Evolutionary conservation across 78 protist genomes (phyloP).

Genomic region (Capsaspora owczarzaki): DNA sequence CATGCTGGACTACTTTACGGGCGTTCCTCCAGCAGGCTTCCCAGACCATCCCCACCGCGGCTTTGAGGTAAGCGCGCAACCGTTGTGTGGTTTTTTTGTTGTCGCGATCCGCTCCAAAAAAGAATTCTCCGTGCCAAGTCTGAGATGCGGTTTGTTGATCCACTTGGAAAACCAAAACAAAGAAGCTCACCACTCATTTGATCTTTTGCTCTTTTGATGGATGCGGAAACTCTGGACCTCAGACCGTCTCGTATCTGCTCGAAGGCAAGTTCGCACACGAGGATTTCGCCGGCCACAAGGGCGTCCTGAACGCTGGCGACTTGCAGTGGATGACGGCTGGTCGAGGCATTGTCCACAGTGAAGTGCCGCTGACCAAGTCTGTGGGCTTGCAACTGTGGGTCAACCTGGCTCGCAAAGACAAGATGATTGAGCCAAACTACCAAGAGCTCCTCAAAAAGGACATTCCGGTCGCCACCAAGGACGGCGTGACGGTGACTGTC

Average conservation of each 20-base stretch:
- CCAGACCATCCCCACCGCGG: conserved; percentile 70
- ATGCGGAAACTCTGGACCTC: too few relatives aligned
- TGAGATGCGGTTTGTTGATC: too few relatives aligned
- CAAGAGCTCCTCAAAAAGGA: background rate
- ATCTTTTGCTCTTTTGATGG: too few relatives aligned
- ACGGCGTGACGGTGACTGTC: background rate
- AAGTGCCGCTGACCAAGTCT: conserved; percentile 10
- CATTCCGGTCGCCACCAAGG: conserved; percentile 11
- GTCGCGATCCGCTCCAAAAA: too few relatives aligned
- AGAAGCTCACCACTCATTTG: too few relatives aligned
- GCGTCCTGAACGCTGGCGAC: background rate
- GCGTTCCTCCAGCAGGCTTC: background rate
- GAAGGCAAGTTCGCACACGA: conserved; percentile 38
- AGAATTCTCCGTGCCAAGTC: too few relatives aligned
- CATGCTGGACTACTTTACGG: conserved; percentile 8
- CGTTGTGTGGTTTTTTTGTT: too few relatives aligned
- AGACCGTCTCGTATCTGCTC: conserved; percentile 44
- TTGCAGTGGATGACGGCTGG: conserved; percentile 65
- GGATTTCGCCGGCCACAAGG: conserved; percentile 26
- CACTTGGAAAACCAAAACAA: too few relatives aligned
- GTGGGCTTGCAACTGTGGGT: conserved; percentile 55
- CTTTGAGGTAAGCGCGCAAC: conserved; percentile 12
- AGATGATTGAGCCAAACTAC: conserved; percentile 42
- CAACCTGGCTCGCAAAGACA: conserved; percentile 35
- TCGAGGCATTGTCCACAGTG: conserved; percentile 48